Evolutionary conservation across 108 stramenopile species (phyloP), one percentile per base, ranked within the genome.

Genomic region (Nannochloropsis gaditana): DNA sequence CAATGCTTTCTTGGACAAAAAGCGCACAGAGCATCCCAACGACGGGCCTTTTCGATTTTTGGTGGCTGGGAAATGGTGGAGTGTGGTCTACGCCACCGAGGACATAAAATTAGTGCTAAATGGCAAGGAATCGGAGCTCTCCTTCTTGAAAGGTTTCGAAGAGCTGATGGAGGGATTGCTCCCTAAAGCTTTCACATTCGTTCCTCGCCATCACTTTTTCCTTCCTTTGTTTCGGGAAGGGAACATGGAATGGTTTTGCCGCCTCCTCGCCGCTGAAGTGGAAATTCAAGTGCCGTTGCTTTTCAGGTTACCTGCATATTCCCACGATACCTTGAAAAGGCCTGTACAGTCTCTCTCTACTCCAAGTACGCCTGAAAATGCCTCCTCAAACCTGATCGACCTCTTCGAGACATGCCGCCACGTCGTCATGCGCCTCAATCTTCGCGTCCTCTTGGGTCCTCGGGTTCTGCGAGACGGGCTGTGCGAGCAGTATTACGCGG

Each of bases 331-430:
- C 21, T 88, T 86, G 15, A 31, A 31, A 31, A 31, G 31, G 31
- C 31, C 31, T 31, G 31, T 31, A 1, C 86, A 85, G 31, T 83
- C 43, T 11, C 86, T 83, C 41, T 86, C 83, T 21, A 84, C 87
- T 42, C 86, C 83, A 10, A 86, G 86, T 31, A 84, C 83, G 83
- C 84, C 42, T 42, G 31, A 41, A 84, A 79, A 83, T 17, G 86
- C 85, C 31, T 88, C 85, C 59, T 82, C 81, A 82, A n/a, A n/a
- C 59, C 59, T 73, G 59, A 73, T 73, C 8, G 59, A 73, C 59
- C 59, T 73, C n/a, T 73, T 73, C n/a, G 59, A 73, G 19, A 73
- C 59, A 3, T 73, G 59, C 59, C 59, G 59, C n/a, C 59, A 73
- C 59, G 19, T 73, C 15, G 59, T 73, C 59, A 73, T 73, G 59